Conservation (phyloP, 2,329 filamentous ascomycete species). For the Ophiostoma angusticollis region DNA sequence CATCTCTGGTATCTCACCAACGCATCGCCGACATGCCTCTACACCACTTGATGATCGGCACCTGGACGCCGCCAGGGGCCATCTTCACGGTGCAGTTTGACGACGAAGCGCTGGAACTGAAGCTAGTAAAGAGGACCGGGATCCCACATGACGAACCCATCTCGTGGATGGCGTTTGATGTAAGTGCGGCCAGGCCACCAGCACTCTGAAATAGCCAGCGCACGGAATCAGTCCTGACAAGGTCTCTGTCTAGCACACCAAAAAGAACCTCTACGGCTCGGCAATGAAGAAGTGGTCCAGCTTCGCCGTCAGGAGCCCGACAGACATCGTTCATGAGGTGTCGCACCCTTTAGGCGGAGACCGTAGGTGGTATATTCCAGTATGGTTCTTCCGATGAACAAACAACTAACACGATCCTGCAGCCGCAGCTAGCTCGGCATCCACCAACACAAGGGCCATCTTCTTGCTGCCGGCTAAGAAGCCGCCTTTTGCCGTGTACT, state of each 20-base stretch:
- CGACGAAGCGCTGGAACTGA: slow-evolving; percentile 62
- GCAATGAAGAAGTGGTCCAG: slow-evolving; percentile 92
- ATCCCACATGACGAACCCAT: slow-evolving; percentile 78
- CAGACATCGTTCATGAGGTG: slow-evolving; percentile 60
- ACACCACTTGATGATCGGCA: slow-evolving; percentile 85
- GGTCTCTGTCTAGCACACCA: slow-evolving; percentile 46
- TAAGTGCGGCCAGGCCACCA: slow-evolving; percentile 27
- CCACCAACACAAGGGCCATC: slow-evolving; percentile 77
- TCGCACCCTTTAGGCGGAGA: slow-evolving; percentile 67
- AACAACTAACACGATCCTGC: slow-evolving; percentile 6
- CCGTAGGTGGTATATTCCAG: slow-evolving; percentile 40
- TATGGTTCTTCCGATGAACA: background rate
- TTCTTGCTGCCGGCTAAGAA: slow-evolving; percentile 71
- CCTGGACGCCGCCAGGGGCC: slow-evolving; percentile 79
- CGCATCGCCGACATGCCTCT: slow-evolving; percentile 46
- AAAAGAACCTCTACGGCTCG: slow-evolving; percentile 76
- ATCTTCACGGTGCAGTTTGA: slow-evolving; percentile 86
- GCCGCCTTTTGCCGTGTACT: slow-evolving; percentile 71
- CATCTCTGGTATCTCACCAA: background rate
- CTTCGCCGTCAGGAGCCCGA: slow-evolving; percentile 62
- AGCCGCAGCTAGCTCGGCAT: slow-evolving; percentile 55
- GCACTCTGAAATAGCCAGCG: background rate
- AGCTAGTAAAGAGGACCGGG: slow-evolving; percentile 65
- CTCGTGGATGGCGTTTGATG: slow-evolving; percentile 87
- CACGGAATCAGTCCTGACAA: slow-evolving; percentile 13